Evolutionary conservation across 2,329 filamentous ascomycete species (phyloP), one percentile per base, ranked within the genome.

Genomic region (Lachnellula hyalina): DNA sequence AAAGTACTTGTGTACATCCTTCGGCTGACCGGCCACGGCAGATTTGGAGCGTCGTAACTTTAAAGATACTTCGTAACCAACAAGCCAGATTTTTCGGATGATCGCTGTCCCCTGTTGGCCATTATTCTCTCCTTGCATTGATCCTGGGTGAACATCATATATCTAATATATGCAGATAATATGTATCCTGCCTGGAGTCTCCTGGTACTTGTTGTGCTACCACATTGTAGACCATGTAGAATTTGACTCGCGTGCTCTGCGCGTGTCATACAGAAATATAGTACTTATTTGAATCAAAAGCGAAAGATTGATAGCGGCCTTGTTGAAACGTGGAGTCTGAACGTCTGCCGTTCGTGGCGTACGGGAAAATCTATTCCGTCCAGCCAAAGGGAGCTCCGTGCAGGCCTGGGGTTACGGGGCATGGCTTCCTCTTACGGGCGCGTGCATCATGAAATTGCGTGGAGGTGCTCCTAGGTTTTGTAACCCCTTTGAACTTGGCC

Each of bases 151-250:
- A 54, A 53, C 52, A 63, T 65, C 59, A 54, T 58, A 58, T 32
- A 63, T 64, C 61, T 60, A 64, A 61, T 65, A 65, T 60, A 63
- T 65, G 61, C 60, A 64, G 52, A 63, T 53, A 59, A 60, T 58
- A 58, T 52, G 48, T 47, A 55, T 51, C 55, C 54, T 28, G 40
- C 48, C 45, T 53, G 25, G 32, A 46, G 15, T 34, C 17, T 38
- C 46, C 41, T 54, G 49, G 36, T 41, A 55, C 51, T 51, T 25
- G 41, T 60, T 55, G 58, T 62, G 54, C 51, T 58, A 63, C 59
- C 49, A 47, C 49, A 32, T 46, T 49, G 35, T 44, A 45, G 19
- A 48, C 15, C 3, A 36, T 34, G 36, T 4, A 40, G 34, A 34
- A 41, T 34, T 23, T 36, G n/a, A 17, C 44, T 56, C 56, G 45